Evolutionary conservation across 2,329 filamentous ascomycete species (phyloP), one percentile per base, ranked within the genome.

Genomic region (Alternaria angustiovoidea): DNA sequence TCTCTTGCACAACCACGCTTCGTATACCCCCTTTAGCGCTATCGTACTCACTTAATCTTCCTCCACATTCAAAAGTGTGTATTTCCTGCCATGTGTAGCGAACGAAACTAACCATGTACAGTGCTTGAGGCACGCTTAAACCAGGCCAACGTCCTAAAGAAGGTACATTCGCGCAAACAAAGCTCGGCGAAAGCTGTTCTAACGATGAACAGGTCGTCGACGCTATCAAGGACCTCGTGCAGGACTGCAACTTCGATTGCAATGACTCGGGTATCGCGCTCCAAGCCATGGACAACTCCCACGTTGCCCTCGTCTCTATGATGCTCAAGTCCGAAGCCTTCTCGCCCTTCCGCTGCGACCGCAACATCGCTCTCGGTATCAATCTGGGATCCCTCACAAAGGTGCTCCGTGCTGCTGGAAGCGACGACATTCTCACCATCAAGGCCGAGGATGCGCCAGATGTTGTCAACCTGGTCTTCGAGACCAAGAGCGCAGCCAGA

Each of bases 221-320:
- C 80, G 93, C 96, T 73, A 97, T 99, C 89, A 98, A 97, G 83
- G 95, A 99, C 76, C 89, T 99, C 52, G 95, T 99, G 54, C 95
- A 98, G 82, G 95, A 99, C 84, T 99, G 95, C 89, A 99, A 99
- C 84, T 99, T 99, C 84, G 95, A 99, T 87, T 99, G 96, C 91
- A 99, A 98, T 91, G 96, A 99, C 86, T 94, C 93, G 56, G 95
- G 95, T 65, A 95, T 99, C 76, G 94, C 94, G 52, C 91, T 99
- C 57, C 95, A 99, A 83, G 95, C 95, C 76, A 99, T 99, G 96
- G 95, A 99, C 86, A 99, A 98, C 88, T 98, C 94, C 51, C 95
- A 99, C 83, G 95, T 99, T 74, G 95, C 95, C 64, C 92, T 99
- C 56, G 95, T 99, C 54, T 97, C 95, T 69, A 99, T 99, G 95